Conservation (phyloP, 208 protist genomes). For the Wallacemonas sp. region DNA sequence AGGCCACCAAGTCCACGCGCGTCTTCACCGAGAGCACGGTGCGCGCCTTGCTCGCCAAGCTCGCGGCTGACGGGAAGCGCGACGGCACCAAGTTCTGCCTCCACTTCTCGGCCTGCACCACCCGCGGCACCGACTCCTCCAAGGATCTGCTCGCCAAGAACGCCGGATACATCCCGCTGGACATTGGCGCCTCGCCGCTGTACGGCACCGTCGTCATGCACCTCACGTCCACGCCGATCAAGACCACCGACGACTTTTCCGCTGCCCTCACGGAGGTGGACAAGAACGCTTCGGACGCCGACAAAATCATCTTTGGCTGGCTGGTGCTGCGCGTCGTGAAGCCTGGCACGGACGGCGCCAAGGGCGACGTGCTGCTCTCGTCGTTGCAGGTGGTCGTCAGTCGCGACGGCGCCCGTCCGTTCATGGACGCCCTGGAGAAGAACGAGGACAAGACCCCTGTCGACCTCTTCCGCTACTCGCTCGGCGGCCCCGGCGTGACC, state of each 20-base stretch:
- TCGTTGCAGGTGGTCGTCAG: conserved; percentile 48
- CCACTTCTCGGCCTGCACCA: conserved; percentile 32
- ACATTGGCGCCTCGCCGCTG: conserved; percentile 50
- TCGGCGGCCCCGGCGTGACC: conserved; percentile 45
- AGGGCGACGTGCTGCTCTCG: conserved; percentile 46
- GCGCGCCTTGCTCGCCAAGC: conserved; percentile 25
- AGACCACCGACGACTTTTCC: conserved; percentile 28
- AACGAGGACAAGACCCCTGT: conserved; percentile 22
- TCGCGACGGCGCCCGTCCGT: conserved; percentile 29
- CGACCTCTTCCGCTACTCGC: conserved; percentile 48
- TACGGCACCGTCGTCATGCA: conserved; percentile 50
- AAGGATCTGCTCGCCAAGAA: conserved; percentile 38
- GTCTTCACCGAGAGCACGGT: conserved; percentile 25
- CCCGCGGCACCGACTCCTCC: conserved; percentile 31
- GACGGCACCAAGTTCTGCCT: conserved; percentile 29
- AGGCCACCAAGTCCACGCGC: conserved; percentile 21
- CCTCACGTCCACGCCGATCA: conserved; percentile 25
- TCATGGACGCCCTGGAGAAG: conserved; percentile 31
- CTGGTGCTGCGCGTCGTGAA: conserved; percentile 56
- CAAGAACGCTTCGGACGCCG: conserved; percentile 16
- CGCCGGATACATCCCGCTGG: conserved; percentile 25
- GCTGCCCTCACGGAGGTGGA: conserved; percentile 27
- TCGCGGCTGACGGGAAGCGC: conserved; percentile 25
- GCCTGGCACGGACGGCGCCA: not conserved
- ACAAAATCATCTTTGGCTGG: conserved; percentile 43